Conservation (phyloP, 2,329 filamentous ascomycete genomes). For the Sclerotinia borealis region DNA sequence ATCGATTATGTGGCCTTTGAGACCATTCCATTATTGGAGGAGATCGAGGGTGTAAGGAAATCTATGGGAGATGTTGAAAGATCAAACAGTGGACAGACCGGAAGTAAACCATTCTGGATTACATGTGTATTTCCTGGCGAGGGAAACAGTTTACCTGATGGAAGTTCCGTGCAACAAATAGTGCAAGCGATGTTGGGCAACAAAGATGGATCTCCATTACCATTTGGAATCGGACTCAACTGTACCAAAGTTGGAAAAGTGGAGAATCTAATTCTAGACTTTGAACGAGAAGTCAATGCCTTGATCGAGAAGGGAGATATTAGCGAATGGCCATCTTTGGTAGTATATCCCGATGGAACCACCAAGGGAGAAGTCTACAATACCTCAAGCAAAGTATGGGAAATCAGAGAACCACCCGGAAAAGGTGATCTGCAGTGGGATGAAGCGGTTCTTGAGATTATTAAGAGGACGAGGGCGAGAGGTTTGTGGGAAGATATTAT, state of each 20-base stretch:
- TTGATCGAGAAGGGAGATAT: conserved; percentile 35
- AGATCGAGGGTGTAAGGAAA: conserved; percentile 51
- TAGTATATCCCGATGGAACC: conserved; percentile 65
- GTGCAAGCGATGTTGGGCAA: conserved; percentile 35
- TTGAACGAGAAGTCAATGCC: conserved; percentile 43
- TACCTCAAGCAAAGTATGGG: conserved; percentile 56
- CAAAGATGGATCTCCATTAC: conserved; percentile 29
- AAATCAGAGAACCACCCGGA: conserved; percentile 26
- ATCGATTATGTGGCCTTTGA: conserved; percentile 56
- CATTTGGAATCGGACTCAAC: conserved; percentile 62
- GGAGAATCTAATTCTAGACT: conserved; percentile 46
- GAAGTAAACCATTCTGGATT: conserved; percentile 45
- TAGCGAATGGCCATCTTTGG: conserved; percentile 44
- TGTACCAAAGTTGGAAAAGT: conserved; percentile 63
- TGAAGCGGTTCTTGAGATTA: conserved; percentile 32
- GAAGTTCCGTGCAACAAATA: conserved; percentile 41
- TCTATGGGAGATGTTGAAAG: conserved; percentile 27
- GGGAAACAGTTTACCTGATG: conserved; percentile 49
- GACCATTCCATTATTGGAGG: conserved; percentile 57
- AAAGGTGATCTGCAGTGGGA: conserved; percentile 31
- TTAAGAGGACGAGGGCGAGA: conserved; percentile 27
- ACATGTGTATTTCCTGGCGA: conserved; percentile 56
- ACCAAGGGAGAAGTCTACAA: conserved; percentile 61
- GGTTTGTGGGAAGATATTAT: conserved; percentile 33
- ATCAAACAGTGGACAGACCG: not conserved